These are phyloP conservation scores for Carnegiea gigantea DNA, from an alignment of 179 eudicot genomes.

Conservation along the genomic window DNA sequence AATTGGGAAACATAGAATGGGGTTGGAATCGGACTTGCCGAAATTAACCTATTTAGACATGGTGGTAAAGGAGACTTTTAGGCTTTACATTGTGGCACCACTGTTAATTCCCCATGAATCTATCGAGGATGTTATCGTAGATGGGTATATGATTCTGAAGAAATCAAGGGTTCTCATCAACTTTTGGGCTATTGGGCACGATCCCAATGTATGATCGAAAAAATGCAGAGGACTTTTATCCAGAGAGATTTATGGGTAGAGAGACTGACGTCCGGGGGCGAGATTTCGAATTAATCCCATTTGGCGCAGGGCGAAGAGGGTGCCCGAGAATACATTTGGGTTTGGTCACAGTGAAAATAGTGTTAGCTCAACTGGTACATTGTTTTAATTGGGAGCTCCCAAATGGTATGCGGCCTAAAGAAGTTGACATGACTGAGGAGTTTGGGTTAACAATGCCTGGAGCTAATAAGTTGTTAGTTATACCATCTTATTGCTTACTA, in stretches of 20 bases:
- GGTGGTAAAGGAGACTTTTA: conserved; percentile 26
- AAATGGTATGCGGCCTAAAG: conserved; percentile 8
- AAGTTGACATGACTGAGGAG: conserved; percentile 32
- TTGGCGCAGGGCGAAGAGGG: conserved; percentile 22
- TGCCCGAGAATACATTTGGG: conserved; percentile 28
- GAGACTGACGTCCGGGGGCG: conserved; percentile 13
- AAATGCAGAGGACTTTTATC: conserved; percentile 23
- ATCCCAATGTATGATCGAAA: conserved; percentile 24
- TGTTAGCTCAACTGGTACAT: conserved; percentile 28
- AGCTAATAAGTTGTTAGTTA: conserved; percentile 2
- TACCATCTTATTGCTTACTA: conserved; percentile 13
- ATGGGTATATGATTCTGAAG: conserved; percentile 19
- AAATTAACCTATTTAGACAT: conserved; percentile 28
- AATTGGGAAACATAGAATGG: conserved; percentile 26
- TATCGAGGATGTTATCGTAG: conserved; percentile 15
- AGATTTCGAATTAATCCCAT: conserved; percentile 16
- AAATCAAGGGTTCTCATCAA: conserved; percentile 27
- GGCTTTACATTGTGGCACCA: conserved; percentile 21
- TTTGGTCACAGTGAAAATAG: not conserved
- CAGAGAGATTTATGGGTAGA: conserved; percentile 25
- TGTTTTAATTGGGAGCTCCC: conserved; percentile 30
- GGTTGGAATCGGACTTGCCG: conserved; percentile 23
- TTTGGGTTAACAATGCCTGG: conserved; percentile 28
- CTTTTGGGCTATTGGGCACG: conserved; percentile 25
- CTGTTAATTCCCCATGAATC: conserved; percentile 15